Percentiles rank a stretch among this genome's conserved stretches.
Evolutionary conservation across 106 monocot genomes (phyloP).

Genomic region (Chionographis japonica): DNA sequence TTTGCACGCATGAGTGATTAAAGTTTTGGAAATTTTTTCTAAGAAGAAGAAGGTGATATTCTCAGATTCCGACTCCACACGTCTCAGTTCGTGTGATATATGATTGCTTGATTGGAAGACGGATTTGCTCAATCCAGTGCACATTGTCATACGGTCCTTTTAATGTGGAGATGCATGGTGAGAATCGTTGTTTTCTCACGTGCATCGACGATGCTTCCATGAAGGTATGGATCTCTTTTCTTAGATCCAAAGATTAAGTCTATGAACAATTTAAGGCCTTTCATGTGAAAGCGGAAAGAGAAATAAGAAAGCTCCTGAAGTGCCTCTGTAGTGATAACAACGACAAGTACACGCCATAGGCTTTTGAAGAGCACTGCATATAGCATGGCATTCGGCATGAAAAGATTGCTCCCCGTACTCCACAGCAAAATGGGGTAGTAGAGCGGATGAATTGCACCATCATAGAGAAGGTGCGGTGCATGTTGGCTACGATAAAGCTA

Average conservation of each 20-base stretch:
- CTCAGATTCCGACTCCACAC: no score
- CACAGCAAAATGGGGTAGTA: background rate
- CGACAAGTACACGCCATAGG: background rate
- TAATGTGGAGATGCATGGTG: background rate
- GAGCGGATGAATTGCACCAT: constrained; percentile 2
- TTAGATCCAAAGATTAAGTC: background rate
- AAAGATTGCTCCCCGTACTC: background rate
- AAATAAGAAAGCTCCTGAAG: background rate
- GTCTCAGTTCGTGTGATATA: no score
- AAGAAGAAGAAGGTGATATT: background rate
- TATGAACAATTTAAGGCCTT: background rate
- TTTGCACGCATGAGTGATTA: background rate
- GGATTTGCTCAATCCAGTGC: background rate
- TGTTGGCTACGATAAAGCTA: background rate
- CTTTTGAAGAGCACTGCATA: background rate
- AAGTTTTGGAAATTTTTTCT: background rate
- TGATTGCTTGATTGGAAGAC: background rate
- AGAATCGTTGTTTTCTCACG: background rate
- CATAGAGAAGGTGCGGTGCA: background rate
- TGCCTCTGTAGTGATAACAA: background rate
- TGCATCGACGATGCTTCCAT: background rate
- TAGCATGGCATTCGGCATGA: background rate
- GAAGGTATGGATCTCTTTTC: background rate
- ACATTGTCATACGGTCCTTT: background rate
- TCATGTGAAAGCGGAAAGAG: background rate